Percentiles rank a stretch among this genome's conserved stretches.
Evolutionary conservation across 306 rosid genomes (phyloP).

Genomic region (Alnus glutinosa): DNA sequence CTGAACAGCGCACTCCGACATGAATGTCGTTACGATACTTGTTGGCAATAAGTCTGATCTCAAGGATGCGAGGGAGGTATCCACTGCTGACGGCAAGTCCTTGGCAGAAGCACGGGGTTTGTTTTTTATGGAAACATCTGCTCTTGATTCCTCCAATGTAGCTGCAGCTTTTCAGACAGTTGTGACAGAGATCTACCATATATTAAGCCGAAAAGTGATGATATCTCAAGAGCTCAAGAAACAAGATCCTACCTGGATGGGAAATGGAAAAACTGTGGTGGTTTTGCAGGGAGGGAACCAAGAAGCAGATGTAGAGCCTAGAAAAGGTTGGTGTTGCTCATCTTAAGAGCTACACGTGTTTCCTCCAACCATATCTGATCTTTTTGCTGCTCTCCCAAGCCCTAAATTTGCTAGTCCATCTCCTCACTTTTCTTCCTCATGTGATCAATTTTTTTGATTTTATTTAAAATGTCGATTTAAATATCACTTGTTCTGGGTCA

Average conservation of each 20-base stretch:
- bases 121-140: slow-evolving; percentile 96
- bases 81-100: slow-evolving; percentile 82
- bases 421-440: slow-evolving; percentile 30
- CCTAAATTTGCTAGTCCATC: slow-evolving; percentile 21
- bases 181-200: slow-evolving; percentile 88
- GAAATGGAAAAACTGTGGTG: slow-evolving; percentile 79
- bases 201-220: slow-evolving; percentile 93
- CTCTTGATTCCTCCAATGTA: slow-evolving; percentile 94
- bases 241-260: slow-evolving; percentile 52
- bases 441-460: slow-evolving; percentile 34
- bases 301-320: slow-evolving; percentile 44
- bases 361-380: slow-evolving; percentile 10
- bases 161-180: slow-evolving; percentile 86
- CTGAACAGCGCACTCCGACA: slow-evolving; percentile 94
- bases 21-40: slow-evolving; percentile 94
- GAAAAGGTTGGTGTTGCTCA: slow-evolving; percentile 78
- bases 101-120: slow-evolving; percentile 95
- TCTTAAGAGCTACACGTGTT: slow-evolving; percentile 32
- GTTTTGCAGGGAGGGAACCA: slow-evolving; percentile 58
- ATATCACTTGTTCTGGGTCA: slow-evolving; percentile 17
- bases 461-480: slow-evolving; percentile 25
- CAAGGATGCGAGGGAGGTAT: slow-evolving; percentile 90
- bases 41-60: slow-evolving; percentile 97
- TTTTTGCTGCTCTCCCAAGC: slow-evolving; percentile 26
- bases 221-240: slow-evolving; percentile 80